Evolutionary conservation across 345 rosid genomes (phyloP).

Genomic region (Acer campestre): DNA sequence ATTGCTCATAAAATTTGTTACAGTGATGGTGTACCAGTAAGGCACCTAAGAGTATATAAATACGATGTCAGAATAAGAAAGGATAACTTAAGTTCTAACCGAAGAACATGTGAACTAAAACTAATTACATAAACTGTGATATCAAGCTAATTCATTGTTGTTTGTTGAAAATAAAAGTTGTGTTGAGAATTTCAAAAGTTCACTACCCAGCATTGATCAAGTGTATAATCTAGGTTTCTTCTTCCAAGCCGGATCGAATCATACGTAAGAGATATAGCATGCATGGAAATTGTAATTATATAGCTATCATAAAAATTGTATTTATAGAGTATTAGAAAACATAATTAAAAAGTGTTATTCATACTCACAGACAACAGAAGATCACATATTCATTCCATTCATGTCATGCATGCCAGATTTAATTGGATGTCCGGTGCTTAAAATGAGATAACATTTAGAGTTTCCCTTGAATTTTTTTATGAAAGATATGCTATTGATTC

Average conservation of each 20-base stretch:
- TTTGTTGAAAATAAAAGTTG: not conserved
- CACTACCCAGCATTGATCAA: not conserved
- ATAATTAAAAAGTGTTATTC: not conserved
- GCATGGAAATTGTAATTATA: not conserved
- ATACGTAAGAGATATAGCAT: not conserved
- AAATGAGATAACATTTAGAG: not conserved
- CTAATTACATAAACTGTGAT: not conserved
- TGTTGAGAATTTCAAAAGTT: not conserved
- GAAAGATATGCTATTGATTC: not conserved
- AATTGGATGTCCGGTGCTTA: not conserved
- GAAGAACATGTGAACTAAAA: conserved; percentile 12
- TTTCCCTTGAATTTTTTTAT: not conserved
- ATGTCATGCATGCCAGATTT: conserved; percentile 1
- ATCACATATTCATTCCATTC: not conserved
- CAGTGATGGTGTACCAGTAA: not conserved
- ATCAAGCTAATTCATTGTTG: not conserved
- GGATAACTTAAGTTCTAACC: not conserved
- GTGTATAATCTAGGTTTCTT: not conserved
- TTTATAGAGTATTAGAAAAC: not conserved
- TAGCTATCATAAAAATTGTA: not conserved
- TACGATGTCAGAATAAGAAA: not conserved
- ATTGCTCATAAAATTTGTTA: not conserved
- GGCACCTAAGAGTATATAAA: not conserved
- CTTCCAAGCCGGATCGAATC: not conserved
- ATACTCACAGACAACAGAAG: not conserved